Conservation (phyloP, 1,139 yeast species). For the Casaregolazyma suthepensis region DNA sequence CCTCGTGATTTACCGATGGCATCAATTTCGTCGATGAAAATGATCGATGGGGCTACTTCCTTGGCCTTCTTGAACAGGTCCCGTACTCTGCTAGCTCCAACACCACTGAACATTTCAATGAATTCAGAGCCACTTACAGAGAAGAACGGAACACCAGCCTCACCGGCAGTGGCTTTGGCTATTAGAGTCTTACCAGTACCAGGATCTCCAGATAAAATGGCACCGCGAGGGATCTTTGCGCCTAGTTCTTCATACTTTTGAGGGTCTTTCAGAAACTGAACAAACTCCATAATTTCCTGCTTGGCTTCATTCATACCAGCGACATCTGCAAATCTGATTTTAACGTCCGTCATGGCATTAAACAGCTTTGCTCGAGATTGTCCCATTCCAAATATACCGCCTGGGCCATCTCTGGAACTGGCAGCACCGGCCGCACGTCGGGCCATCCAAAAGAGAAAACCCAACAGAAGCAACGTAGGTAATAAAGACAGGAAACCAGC, state of each 20-base stretch:
- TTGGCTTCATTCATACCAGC: slow-evolving; percentile 99
- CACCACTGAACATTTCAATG: slow-evolving; percentile 98
- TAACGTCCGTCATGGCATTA: slow-evolving; percentile 86
- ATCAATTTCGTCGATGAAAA: slow-evolving; percentile 95
- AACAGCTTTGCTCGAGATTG: slow-evolving; percentile 86
- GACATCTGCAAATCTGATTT: slow-evolving; percentile 83
- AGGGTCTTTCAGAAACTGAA: slow-evolving; percentile 84
- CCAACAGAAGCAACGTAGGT: slow-evolving; percentile 74
- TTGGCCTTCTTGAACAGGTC: slow-evolving; percentile 90
- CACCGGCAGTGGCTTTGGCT: slow-evolving; percentile 99
- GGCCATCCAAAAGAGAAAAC: slow-evolving; percentile 43
- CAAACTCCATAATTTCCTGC: slow-evolving; percentile 96
- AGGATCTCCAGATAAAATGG: slow-evolving; percentile 96
- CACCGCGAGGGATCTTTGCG: slow-evolving; percentile 97
- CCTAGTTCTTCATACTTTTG: slow-evolving; percentile 84
- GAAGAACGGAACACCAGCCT: slow-evolving; percentile 93
- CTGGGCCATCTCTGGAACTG: slow-evolving; percentile 36
- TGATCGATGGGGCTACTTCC: slow-evolving; percentile 86
- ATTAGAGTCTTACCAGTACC: slow-evolving; percentile 97
- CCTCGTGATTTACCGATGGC: slow-evolving; percentile 96
- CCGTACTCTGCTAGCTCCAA: slow-evolving; percentile 96
- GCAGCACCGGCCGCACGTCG: slow-evolving; percentile 34
- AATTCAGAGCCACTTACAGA: slow-evolving; percentile 98
- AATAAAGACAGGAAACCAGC: slow-evolving; percentile 65
- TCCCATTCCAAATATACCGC: slow-evolving; percentile 55